These are phyloP conservation scores for Hypoxylon fragiforme DNA, from an alignment of 495 filamentous ascomycete species.

Conservation along the genomic window DNA sequence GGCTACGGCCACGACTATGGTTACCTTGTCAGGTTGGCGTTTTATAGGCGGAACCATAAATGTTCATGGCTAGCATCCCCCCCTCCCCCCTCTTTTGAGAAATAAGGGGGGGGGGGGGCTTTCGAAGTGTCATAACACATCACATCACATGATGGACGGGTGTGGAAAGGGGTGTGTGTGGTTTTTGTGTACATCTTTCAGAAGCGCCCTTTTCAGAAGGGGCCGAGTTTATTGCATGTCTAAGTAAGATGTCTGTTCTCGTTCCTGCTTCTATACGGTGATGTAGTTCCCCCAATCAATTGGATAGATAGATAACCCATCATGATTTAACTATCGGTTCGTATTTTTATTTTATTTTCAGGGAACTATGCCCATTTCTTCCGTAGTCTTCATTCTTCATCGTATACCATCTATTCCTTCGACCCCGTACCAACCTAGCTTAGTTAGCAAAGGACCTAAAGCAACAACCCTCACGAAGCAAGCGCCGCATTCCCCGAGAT, in stretches of 20 bases:
- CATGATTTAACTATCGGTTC: too few species aligned
- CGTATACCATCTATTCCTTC: too few species aligned
- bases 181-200: constrained; percentile 21
- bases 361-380: too few species aligned
- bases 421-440: too few species aligned
- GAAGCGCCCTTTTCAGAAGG: constrained; percentile 1
- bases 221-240: constrained; percentile 7
- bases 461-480: constrained; percentile 32
- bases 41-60: constrained; percentile 13
- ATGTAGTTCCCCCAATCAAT: neutral
- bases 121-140: constrained; percentile 19
- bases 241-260: constrained; percentile 4
- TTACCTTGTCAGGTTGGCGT: constrained; percentile 24
- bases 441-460: too few species aligned
- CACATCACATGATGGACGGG: constrained; percentile 2
- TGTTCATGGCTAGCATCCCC: constrained; percentile 22
- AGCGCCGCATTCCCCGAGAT: constrained; percentile 9
- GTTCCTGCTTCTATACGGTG: neutral
- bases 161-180: too few species aligned
- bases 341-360: too few species aligned
- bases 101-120: too few species aligned
- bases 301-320: too few species aligned
- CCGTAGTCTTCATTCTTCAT: constrained; percentile 1
- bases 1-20: neutral
- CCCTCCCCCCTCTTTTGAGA: neutral